phyloP scores from a whole-genome alignment of 2,329 filamentous ascomycete genomes.

The Capronia americana region DNA sequence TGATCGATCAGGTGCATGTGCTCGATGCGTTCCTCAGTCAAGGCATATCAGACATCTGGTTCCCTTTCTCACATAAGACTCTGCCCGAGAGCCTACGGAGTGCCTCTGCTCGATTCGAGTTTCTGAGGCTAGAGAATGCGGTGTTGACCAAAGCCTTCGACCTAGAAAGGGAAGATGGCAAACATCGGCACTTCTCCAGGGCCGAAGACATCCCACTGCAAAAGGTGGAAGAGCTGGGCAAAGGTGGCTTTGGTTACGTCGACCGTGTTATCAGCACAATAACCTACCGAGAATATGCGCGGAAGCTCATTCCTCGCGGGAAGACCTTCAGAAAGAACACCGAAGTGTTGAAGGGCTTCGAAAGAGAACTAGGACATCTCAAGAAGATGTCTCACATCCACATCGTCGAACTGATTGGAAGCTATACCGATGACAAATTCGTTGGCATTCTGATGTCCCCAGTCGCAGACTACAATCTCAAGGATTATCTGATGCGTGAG shows the following conservation, averaged over 20 bases:
- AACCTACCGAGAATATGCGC: constrained; percentile 42
- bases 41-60: not conserved
- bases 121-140: not conserved
- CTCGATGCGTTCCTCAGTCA: not conserved
- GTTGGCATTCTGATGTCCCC: constrained; percentile 44
- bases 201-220: constrained; percentile 34
- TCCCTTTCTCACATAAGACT: not conserved
- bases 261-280: constrained; percentile 37
- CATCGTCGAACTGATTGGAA: constrained; percentile 43
- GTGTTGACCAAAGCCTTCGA: constrained; percentile 20
- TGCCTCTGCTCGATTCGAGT: not conserved
- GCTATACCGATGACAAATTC: constrained; percentile 44
- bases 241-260: constrained; percentile 39
- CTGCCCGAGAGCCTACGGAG: not conserved
- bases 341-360: constrained; percentile 39
- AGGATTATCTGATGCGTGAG: constrained; percentile 7
- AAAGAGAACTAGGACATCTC: constrained; percentile 41
- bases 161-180: constrained; percentile 32
- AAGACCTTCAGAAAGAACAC: constrained; percentile 34
- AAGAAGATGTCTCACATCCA: constrained; percentile 43
- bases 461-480: constrained; percentile 37
- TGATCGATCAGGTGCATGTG: not conserved
- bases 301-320: constrained; percentile 42
- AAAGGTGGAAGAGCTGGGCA: constrained; percentile 35
- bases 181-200: constrained; percentile 30